A percentile compares a stretch with the other conserved stretches of the same genome.
phyloP scores from a whole-genome alignment of 371 early-diverging fungal species.

The Fennellomyces sp. region DNA sequence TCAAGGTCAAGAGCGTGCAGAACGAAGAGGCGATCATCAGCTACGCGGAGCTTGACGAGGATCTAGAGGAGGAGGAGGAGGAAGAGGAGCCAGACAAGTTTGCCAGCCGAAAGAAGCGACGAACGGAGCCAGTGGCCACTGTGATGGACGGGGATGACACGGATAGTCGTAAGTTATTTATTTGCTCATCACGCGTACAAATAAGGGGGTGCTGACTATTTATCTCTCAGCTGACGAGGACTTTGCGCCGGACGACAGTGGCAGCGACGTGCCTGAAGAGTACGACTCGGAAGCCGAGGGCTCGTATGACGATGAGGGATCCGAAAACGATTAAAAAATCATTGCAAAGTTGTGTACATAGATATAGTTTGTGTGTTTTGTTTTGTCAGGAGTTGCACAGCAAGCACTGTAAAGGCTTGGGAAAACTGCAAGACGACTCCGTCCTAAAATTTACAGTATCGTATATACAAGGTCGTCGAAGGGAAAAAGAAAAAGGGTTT shows the following conservation, averaged over 20 bases:
- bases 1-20: constrained; percentile 80
- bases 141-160: constrained; percentile 61
- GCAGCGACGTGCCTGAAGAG: constrained; percentile 90
- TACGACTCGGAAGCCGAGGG: constrained; percentile 77
- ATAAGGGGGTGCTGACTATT: neutral
- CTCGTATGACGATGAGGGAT: constrained; percentile 44
- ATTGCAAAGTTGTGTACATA: neutral
- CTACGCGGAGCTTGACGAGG: constrained; percentile 69
- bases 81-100: constrained; percentile 28
- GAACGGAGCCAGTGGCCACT: constrained; percentile 37
- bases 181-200: no score
- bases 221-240: constrained; percentile 79
- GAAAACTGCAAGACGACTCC: no score
- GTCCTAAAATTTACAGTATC: neutral
- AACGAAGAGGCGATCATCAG: constrained; percentile 64
- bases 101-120: constrained; percentile 50
- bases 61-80: constrained; percentile 41
- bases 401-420: no score
- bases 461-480: neutral
- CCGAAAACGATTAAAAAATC: constrained; percentile 7
- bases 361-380: no score
- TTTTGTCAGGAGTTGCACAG: no score
- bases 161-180: constrained; percentile 54
- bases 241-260: constrained; percentile 82
- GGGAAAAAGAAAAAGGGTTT: neutral